These are phyloP conservation scores for Anaeramoeba flamelloides DNA, from an alignment of 78 protist species.

Conservation along the genomic window DNA sequence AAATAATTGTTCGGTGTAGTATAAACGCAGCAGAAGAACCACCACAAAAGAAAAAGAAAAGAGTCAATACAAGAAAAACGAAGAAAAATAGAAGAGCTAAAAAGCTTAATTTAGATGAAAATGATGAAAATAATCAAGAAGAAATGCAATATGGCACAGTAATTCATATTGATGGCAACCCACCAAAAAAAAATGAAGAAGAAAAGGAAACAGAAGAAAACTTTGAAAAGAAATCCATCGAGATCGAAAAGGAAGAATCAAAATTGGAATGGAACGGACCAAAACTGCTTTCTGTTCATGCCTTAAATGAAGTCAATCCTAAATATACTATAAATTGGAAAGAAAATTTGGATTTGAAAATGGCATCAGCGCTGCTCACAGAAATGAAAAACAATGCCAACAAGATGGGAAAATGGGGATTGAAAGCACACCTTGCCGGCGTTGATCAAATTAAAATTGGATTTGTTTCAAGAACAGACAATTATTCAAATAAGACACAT, in stretches of 20 bases:
- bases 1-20: constrained; percentile 27
- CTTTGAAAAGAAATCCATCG: too few relatives aligned
- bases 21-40: constrained; percentile 19
- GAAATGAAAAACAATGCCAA: constrained; percentile 55
- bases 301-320: constrained; percentile 32
- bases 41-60: constrained; percentile 12
- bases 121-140: too few relatives aligned
- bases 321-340: constrained; percentile 22
- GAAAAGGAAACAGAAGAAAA: too few relatives aligned
- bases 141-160: too few relatives aligned
- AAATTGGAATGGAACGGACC: constrained; percentile 11
- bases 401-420: constrained; percentile 32
- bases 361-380: constrained; percentile 52
- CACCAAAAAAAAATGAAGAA: too few relatives aligned
- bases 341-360: constrained; percentile 31
- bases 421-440: constrained; percentile 25
- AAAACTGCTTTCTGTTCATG: constrained; percentile 10
- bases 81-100: too few relatives aligned
- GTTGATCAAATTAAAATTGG: constrained; percentile 37
- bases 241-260: too few relatives aligned
- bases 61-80: background rate
- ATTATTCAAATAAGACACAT: constrained; percentile 2
- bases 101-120: too few relatives aligned
- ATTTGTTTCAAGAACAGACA: constrained; percentile 24
- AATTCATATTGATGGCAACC: too few relatives aligned